Percentiles rank a stretch among this genome's conserved stretches.
Conservation (phyloP, 306 rosid genomes). For the Cicer yamashitae region DNA sequence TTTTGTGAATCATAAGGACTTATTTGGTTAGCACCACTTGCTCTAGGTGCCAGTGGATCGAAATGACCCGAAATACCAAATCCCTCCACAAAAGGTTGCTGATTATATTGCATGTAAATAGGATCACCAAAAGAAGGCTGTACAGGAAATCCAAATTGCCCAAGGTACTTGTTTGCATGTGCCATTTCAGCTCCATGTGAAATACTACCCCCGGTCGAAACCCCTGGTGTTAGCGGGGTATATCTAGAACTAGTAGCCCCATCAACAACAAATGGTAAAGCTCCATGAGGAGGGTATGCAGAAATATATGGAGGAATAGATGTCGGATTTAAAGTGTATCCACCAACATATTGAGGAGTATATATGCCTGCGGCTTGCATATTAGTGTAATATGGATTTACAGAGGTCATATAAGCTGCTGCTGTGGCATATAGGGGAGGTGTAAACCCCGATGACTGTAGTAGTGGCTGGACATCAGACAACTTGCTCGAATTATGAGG, state of each 20-base stretch:
- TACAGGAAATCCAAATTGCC: constrained; percentile 54
- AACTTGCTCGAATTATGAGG: constrained; percentile 53
- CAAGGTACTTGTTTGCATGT: constrained; percentile 54
- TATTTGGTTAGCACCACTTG: constrained; percentile 45
- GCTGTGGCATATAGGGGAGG: constrained; percentile 65
- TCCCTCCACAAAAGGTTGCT: constrained; percentile 55
- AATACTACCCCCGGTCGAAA: constrained; percentile 54
- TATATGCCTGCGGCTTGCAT: constrained; percentile 51
- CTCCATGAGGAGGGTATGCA: constrained; percentile 57
- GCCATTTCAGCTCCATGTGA: constrained; percentile 57
- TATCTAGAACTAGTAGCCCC: constrained; percentile 56
- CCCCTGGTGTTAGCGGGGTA: constrained; percentile 49
- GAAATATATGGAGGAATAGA: constrained; percentile 55
- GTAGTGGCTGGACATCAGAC: constrained; percentile 61
- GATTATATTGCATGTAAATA: constrained; percentile 59
- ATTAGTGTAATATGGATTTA: constrained; percentile 53
- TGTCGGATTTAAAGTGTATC: constrained; percentile 54
- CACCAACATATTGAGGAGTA: constrained; percentile 53
- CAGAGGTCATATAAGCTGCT: constrained; percentile 60
- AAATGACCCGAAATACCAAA: constrained; percentile 52
- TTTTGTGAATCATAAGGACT: constrained; percentile 50
- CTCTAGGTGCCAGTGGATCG: constrained; percentile 47
- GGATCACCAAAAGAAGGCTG: constrained; percentile 60
- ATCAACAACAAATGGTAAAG: constrained; percentile 57
- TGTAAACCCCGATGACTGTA: constrained; percentile 69